These are phyloP conservation scores for Rhytidhysteron rufulum DNA, from an alignment of 2,329 filamentous ascomycete species.

Conservation along the genomic window DNA sequence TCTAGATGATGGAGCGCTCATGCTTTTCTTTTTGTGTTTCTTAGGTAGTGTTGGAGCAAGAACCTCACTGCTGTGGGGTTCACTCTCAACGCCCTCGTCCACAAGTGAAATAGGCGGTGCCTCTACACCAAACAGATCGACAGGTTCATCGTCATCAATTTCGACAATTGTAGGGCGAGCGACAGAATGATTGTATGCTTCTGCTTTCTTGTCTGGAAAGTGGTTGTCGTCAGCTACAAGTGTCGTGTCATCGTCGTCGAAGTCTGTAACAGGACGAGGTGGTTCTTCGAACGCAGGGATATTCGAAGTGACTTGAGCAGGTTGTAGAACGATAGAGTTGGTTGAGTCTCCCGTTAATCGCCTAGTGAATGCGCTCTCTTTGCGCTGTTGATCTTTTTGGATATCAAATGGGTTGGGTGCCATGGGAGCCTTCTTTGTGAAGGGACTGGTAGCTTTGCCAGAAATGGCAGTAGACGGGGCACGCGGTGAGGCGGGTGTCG, in stretches of 20 bases:
- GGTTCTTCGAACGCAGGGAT: slow-evolving; percentile 2
- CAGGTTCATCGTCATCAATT: slow-evolving; percentile 9
- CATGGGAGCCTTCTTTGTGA: slow-evolving; percentile 22
- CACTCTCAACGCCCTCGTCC: too few relatives aligned
- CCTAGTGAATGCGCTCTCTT: slow-evolving; percentile 20
- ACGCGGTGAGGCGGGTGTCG: slow-evolving; percentile 37
- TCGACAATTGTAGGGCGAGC: too few relatives aligned
- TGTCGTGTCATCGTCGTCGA: slow-evolving; percentile 20
- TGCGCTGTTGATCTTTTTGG: not conserved
- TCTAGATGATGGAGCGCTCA: too few relatives aligned
- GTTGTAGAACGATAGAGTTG: not conserved
- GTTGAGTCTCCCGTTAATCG: slow-evolving; percentile 19
- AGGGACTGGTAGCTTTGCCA: slow-evolving; percentile 19
- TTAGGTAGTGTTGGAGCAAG: too few relatives aligned
- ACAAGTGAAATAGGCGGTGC: not conserved
- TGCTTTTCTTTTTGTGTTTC: too few relatives aligned
- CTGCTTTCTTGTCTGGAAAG: too few relatives aligned
- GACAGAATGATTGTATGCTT: too few relatives aligned
- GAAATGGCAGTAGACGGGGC: slow-evolving; percentile 39
- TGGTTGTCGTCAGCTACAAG: slow-evolving; percentile 22
- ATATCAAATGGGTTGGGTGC: slow-evolving; percentile 25
- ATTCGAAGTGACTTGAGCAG: slow-evolving; percentile 6
- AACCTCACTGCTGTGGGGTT: too few relatives aligned
- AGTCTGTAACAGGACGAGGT: not conserved
- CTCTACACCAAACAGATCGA: not conserved